Evolutionary conservation across 2,329 filamentous ascomycete species (phyloP).

Genomic region (Moelleriella libera): DNA sequence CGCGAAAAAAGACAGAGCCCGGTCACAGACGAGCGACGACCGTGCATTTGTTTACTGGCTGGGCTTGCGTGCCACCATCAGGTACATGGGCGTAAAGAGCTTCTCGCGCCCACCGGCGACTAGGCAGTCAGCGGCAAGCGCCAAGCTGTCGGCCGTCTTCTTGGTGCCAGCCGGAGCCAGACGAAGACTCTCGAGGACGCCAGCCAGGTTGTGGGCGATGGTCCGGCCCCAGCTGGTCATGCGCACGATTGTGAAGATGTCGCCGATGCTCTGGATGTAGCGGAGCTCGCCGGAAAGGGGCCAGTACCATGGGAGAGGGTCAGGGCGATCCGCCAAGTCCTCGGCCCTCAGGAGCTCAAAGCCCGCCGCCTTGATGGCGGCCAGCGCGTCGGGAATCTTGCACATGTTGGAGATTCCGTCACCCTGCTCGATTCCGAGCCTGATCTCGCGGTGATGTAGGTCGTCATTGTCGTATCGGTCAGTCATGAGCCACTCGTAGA

Average conservation of each 20-base stretch:
- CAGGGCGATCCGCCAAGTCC: conserved; percentile 67
- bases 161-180: conserved; percentile 73
- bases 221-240: conserved; percentile 79
- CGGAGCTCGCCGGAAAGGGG: conserved; percentile 73
- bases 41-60: conserved; percentile 1
- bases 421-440: conserved; percentile 87
- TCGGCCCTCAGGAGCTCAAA: conserved; percentile 76
- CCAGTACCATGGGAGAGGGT: conserved; percentile 85
- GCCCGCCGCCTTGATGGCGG: conserved; percentile 74
- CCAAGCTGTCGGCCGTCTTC: conserved; percentile 89
- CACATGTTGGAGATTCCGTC: conserved; percentile 98
- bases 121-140: conserved; percentile 66
- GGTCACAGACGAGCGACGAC: background rate
- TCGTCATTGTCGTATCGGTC: conserved; percentile 86
- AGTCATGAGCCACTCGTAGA: conserved; percentile 99
- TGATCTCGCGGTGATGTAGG: conserved; percentile 73
- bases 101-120: conserved; percentile 78
- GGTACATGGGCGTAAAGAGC: conserved; percentile 97
- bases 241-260: conserved; percentile 69
- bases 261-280: conserved; percentile 66
- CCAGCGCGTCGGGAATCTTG: conserved; percentile 64
- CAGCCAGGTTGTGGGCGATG: conserved; percentile 63
- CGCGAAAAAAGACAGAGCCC: background rate
- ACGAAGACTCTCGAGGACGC: conserved; percentile 58
- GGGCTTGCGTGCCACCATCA: conserved; percentile 90